These are phyloP conservation scores for Suhomyces bribrorum DNA, from an alignment of 1,139 yeast genomes.

Conservation along the genomic window DNA sequence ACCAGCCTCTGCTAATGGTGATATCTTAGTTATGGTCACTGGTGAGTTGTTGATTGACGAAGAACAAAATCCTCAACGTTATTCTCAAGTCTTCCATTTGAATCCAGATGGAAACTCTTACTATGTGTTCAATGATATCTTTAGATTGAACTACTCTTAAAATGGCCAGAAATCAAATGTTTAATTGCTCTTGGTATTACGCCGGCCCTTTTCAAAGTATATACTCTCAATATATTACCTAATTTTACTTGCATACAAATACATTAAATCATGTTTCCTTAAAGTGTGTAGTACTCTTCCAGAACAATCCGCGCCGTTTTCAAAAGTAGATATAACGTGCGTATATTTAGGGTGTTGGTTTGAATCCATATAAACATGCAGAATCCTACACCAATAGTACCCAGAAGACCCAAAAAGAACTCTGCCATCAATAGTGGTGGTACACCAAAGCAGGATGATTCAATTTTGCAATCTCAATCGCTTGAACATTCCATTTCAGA, in stretches of 20 bases:
- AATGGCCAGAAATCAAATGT: no score
- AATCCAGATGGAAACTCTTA: conserved; percentile 89
- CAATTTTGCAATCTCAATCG: not conserved
- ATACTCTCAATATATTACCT: not conserved
- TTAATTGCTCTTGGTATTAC: no score
- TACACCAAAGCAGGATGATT: no score
- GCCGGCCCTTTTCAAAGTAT: no score
- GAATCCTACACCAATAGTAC: conserved; percentile 6
- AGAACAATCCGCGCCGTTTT: no score
- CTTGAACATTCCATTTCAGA: no score
- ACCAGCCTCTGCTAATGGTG: conserved; percentile 93
- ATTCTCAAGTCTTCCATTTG: conserved; percentile 96
- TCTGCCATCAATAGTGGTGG: not conserved
- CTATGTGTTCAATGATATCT: conserved; percentile 93
- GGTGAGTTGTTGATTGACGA: conserved; percentile 93
- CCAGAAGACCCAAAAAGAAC: conserved; percentile 11
- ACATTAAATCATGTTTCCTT: no score
- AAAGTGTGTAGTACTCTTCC: no score
- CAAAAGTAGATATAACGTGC: not conserved
- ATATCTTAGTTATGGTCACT: conserved; percentile 95
- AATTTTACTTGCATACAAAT: no score
- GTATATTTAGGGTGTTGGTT: not conserved
- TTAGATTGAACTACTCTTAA: conserved; percentile 84
- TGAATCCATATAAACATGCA: not conserved
- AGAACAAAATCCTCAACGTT: conserved; percentile 92